Evolutionary conservation across 257 asterid species (phyloP).

Genomic region (Cinchona pubescens): DNA sequence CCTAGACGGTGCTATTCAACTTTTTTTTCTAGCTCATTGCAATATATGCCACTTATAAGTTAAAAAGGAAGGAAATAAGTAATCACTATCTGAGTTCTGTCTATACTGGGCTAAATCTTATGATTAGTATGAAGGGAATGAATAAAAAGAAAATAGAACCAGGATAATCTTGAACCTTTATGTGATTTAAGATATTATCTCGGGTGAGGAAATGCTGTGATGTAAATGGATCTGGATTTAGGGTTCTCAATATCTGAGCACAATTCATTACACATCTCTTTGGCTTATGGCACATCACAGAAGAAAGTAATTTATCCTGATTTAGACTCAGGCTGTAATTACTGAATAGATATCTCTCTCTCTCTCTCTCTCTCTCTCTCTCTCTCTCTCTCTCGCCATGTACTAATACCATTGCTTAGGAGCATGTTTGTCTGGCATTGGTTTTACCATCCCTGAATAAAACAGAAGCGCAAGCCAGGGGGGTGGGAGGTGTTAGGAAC

Average conservation of each 20-base stretch:
- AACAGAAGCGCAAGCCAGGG: neutral
- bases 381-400: neutral
- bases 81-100: neutral
- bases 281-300: neutral
- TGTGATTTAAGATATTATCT: neutral
- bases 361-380: no score
- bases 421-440: neutral
- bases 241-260: neutral
- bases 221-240: neutral
- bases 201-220: slow-evolving; percentile 3
- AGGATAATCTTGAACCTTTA: neutral
- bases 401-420: neutral
- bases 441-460: neutral
- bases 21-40: no score
- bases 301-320: neutral
- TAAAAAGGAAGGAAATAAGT: neutral
- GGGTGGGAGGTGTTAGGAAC: neutral
- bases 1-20: neutral
- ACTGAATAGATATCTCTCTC: neutral
- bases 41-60: neutral
- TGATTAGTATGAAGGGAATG: neutral
- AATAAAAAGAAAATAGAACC: neutral
- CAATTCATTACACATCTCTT: neutral
- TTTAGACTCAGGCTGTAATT: neutral
- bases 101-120: neutral